A percentile compares a stretch with the other conserved stretches of the same genome.
phyloP scores from a whole-genome alignment of 495 filamentous ascomycete genomes.

The Penicillium turbatum region DNA sequence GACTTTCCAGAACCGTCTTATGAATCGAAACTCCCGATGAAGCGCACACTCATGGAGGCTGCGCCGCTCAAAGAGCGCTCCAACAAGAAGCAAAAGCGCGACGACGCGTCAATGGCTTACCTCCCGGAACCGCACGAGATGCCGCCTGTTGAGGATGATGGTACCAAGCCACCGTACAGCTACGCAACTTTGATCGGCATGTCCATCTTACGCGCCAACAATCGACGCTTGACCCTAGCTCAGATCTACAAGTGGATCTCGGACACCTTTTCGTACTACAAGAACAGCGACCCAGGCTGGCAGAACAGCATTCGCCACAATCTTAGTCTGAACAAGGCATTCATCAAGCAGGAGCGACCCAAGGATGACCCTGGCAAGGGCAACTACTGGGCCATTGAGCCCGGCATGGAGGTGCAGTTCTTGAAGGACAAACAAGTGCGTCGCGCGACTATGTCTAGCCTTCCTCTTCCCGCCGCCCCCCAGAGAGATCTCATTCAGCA shows the following conservation, averaged over 20 bases:
- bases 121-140: slow-evolving; percentile 73
- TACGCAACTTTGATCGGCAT: slow-evolving; percentile 96
- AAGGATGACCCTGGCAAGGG: slow-evolving; percentile 98
- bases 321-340: slow-evolving; percentile 95
- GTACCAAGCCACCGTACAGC: slow-evolving; percentile 81
- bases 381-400: slow-evolving; percentile 94
- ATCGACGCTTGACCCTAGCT: slow-evolving; percentile 80
- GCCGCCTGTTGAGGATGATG: slow-evolving; percentile 79
- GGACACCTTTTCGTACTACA: slow-evolving; percentile 86
- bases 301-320: slow-evolving; percentile 99
- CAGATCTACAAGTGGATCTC: slow-evolving; percentile 99
- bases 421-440: slow-evolving; percentile 74
- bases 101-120: slow-evolving; percentile 43
- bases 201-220: slow-evolving; percentile 85
- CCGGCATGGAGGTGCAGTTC: slow-evolving; percentile 83
- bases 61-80: slow-evolving; percentile 67
- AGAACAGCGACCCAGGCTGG: slow-evolving; percentile 80
- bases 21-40: slow-evolving; percentile 56
- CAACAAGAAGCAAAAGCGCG: slow-evolving; percentile 56
- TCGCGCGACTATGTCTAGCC: slow-evolving; percentile 48
- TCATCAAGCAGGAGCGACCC: slow-evolving; percentile 90
- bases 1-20: slow-evolving; percentile 54
- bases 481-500: slow-evolving; percentile 31
- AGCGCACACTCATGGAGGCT: slow-evolving; percentile 67
- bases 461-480: slow-evolving; percentile 38